These are phyloP conservation scores for Suhomyces wounanorum DNA, from an alignment of 1,139 yeast species.

Conservation along the genomic window DNA sequence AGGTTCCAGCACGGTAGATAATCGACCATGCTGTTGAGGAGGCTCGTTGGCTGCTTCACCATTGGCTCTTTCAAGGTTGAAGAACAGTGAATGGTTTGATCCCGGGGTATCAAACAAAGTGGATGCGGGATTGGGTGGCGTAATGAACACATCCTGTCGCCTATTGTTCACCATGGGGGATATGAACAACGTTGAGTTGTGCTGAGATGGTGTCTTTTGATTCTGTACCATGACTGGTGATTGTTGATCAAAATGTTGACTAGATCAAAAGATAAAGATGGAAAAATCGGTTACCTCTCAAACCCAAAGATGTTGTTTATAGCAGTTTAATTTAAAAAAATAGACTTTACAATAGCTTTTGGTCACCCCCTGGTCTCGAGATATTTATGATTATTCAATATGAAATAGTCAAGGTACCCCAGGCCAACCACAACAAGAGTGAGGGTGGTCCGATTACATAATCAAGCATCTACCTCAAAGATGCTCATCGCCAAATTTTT, in stretches of 20 bases:
- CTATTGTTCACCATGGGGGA: constrained; percentile 58
- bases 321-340: background rate
- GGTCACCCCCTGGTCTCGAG: background rate
- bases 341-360: too few species aligned
- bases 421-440: background rate
- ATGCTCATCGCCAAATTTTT: constrained; percentile 3
- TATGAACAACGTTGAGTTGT: constrained; percentile 62
- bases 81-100: constrained; percentile 43
- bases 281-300: background rate
- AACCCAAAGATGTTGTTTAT: background rate
- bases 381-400: background rate
- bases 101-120: constrained; percentile 48
- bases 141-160: constrained; percentile 50
- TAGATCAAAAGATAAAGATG: background rate
- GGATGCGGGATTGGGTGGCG: constrained; percentile 56
- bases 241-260: background rate
- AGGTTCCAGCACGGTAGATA: constrained; percentile 32
- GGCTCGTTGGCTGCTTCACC: constrained; percentile 17
- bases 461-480: background rate
- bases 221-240: constrained; percentile 30
- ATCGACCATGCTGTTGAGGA: constrained; percentile 14
- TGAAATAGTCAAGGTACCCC: background rate
- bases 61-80: constrained; percentile 31
- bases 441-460: background rate
- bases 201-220: constrained; percentile 48